phyloP scores from a whole-genome alignment of 108 stramenopile genomes.

The Pinguiococcus pyrenoidosus region DNA sequence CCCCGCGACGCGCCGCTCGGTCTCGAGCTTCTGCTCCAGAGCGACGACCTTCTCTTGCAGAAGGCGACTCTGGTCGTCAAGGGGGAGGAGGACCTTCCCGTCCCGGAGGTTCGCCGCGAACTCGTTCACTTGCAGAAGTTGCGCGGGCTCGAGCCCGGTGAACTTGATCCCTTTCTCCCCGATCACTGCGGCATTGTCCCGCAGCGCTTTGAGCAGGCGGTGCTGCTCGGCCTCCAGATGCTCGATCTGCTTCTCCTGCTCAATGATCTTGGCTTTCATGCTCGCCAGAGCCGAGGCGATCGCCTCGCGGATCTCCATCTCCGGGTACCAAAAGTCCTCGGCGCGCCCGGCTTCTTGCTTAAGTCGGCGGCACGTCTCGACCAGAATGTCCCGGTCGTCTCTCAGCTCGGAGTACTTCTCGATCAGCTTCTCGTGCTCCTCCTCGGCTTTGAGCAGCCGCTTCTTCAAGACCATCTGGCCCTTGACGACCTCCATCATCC shows the following conservation, averaged over 20 bases:
- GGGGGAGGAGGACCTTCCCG: conserved; percentile 36
- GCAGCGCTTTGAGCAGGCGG: conserved; percentile 34
- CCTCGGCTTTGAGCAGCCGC: no score
- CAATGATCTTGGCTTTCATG: conserved; percentile 26
- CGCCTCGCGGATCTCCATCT: conserved; percentile 28
- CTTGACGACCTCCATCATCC: no score
- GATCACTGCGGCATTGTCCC: conserved; percentile 41
- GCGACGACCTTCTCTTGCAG: no score
- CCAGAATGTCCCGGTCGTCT: conserved; percentile 28
- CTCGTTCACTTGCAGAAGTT: conserved; percentile 41
- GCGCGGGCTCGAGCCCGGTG: conserved; percentile 34
- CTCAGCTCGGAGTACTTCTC: conserved; percentile 17
- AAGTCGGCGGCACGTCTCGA: conserved; percentile 40
- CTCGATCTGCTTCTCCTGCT: conserved; percentile 44
- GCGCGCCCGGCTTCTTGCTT: conserved; percentile 40
- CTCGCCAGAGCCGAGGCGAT: conserved; percentile 7
- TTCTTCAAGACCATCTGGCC: no score
- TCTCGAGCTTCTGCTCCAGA: conserved; percentile 36
- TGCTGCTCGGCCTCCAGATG: conserved; percentile 41
- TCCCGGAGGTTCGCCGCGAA: conserved; percentile 47
- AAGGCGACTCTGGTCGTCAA: conserved; percentile 43
- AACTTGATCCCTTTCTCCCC: conserved; percentile 47
- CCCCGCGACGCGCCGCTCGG: no score
- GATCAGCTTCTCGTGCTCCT: conserved; percentile 35
- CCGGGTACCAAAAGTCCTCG: conserved; percentile 34